These are phyloP conservation scores for Boeremia lycopersici DNA, from an alignment of 2,329 filamentous ascomycete species.

Conservation along the genomic window DNA sequence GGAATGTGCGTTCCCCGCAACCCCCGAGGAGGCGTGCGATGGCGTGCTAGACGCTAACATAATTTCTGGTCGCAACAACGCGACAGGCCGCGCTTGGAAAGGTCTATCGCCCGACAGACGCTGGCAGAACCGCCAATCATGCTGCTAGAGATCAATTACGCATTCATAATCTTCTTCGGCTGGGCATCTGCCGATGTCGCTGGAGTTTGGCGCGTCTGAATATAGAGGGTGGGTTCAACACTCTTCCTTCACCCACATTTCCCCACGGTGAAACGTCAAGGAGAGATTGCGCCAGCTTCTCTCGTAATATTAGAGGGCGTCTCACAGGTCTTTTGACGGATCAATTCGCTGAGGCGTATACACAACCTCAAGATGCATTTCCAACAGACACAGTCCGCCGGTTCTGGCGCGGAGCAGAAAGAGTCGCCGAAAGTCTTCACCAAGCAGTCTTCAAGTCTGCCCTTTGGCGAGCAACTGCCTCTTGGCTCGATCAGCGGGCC, in stretches of 20 bases:
- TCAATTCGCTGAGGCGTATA: constrained; percentile 18
- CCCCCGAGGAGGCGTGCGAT: constrained; percentile 21
- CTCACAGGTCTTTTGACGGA: constrained; percentile 12
- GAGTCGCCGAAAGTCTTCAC: constrained; percentile 42
- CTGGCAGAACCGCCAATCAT: constrained; percentile 38
- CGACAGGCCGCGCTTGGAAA: constrained; percentile 31
- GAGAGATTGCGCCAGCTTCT: constrained; percentile 19
- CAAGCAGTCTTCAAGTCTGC: constrained; percentile 56
- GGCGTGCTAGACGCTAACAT: constrained; percentile 39
- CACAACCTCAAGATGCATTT: constrained; percentile 42
- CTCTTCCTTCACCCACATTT: constrained; percentile 20
- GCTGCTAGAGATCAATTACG: constrained; percentile 21
- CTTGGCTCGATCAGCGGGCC: constrained; percentile 75
- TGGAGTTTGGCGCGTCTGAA: constrained; percentile 23
- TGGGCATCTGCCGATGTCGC: constrained; percentile 39
- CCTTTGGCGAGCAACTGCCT: constrained; percentile 59
- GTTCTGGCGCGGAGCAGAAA: constrained; percentile 42
- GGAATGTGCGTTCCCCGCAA: constrained; percentile 23
- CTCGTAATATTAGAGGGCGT: constrained; percentile 16
- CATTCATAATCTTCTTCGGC: constrained; percentile 32
- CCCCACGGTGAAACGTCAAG: constrained; percentile 23
- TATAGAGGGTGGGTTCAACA: constrained; percentile 18
- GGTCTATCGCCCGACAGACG: constrained; percentile 32
- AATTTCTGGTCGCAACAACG: constrained; percentile 34
- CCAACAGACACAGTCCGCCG: constrained; percentile 46